Evolutionary conservation across 768 basidiomycete species (phyloP), one percentile per base, ranked within the genome.

Genomic region (Lactarius hatsudake): DNA sequence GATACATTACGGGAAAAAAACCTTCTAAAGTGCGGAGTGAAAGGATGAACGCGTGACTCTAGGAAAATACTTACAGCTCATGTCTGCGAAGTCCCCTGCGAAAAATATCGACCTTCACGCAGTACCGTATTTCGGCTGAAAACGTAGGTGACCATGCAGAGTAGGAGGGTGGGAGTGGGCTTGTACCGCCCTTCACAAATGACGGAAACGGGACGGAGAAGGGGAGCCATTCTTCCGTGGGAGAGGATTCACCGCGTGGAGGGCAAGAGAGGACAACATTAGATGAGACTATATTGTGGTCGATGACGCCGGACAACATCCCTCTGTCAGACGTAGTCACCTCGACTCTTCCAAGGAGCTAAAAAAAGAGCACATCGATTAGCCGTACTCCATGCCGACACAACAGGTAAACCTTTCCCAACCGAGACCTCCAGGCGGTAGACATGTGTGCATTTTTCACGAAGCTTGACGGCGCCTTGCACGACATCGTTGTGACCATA

Each of bases 171-270:
- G 82, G 82, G 7, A 81, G 76, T 20, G 71, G 70, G 23, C 72
- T 71, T 12, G 43, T 70, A 28, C 71, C 70, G 20, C 75, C 77
- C 30, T 73, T 72, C 48, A 77, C 72, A 64, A 76, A 73, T 10
- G 74, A 69, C 10, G 82, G 82, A 69, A 82, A 77, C 12, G 77
- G 72, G 18, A 83, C 74, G 26, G 78, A 76, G 73, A 84, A 82
- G 7, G 59, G 42, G 54, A 68, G 61, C 18, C 9, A 36, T 20
- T 64, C 59, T 10, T 64, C 62, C n/a, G 69, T 70, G 3, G 67
- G 67, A 18, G 59, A 20, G 18, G 32, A 61, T 73, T 57, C 26
- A 30, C 54, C 65, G 6, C 48, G 51, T 20, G 66, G 53, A 26
- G 68, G 61, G 34, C 32, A 45, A 43, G 62, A 68, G 58, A 69